phyloP scores from a whole-genome alignment of 2,329 filamentous ascomycete genomes.

The Colletotrichum tropicale region DNA sequence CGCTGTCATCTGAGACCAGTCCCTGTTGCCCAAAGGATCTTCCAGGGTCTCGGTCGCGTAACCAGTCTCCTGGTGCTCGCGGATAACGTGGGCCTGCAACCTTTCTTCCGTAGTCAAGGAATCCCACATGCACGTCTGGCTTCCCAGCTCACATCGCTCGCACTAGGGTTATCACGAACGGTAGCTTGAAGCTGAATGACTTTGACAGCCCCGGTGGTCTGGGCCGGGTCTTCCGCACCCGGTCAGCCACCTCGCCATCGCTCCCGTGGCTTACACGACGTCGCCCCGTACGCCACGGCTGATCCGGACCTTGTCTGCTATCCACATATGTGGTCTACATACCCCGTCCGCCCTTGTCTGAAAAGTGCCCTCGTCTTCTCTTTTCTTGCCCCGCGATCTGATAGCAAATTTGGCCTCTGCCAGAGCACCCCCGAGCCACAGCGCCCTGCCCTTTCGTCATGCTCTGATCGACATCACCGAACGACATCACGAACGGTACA shows the following conservation, averaged over 20 bases:
- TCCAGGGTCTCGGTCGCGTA: neutral
- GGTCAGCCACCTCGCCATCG: conserved; percentile 3
- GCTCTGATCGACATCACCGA: neutral
- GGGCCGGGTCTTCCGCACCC: conserved; percentile 6
- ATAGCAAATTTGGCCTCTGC: neutral
- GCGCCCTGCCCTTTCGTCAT: neutral
- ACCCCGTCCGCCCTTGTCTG: neutral
- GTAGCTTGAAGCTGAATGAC: neutral
- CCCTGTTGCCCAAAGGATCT: neutral
- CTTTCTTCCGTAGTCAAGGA: neutral
- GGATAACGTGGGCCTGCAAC: neutral
- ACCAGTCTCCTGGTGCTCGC: neutral
- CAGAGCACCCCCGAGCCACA: neutral
- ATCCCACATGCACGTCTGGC: neutral
- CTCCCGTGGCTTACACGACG: conserved; percentile 9
- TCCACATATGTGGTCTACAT: neutral
- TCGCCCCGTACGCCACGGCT: neutral
- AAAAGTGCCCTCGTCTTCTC: neutral
- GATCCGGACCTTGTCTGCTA: neutral
- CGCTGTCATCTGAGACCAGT: neutral
- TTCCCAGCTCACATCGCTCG: neutral
- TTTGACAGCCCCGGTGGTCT: neutral
- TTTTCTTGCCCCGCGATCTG: neutral
- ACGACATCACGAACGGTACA: too few relatives aligned
- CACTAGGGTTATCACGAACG: neutral